A percentile compares a stretch with the other conserved stretches of the same genome.
These are phyloP conservation scores for Cornus kousa DNA, from an alignment of 148 eudicot species.

Conservation along the genomic window DNA sequence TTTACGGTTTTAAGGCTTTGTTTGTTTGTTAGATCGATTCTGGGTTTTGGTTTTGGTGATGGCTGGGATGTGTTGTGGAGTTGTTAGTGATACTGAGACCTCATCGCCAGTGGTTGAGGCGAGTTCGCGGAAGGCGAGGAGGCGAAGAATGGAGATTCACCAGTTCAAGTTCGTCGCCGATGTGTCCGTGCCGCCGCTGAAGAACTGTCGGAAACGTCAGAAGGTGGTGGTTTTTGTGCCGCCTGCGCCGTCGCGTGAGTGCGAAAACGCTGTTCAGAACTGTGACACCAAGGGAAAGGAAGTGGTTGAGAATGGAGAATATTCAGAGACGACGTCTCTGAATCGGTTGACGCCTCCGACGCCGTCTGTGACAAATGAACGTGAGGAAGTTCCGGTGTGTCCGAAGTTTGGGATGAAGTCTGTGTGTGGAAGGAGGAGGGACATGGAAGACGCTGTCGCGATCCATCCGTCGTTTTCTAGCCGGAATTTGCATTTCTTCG, in stretches of 20 bases:
- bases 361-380: neutral
- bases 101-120: slow-evolving; percentile 50
- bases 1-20: neutral
- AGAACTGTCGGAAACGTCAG: slow-evolving; percentile 13
- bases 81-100: slow-evolving; percentile 60
- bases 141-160: slow-evolving; percentile 49
- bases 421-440: slow-evolving; percentile 72
- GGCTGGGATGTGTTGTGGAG: slow-evolving; percentile 84
- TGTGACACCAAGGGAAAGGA: neutral
- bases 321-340: neutral
- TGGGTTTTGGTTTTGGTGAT: slow-evolving; percentile 7
- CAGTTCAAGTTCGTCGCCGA: slow-evolving; percentile 37
- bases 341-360: neutral
- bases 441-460: slow-evolving; percentile 87
- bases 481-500: slow-evolving; percentile 39
- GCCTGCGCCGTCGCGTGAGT: slow-evolving; percentile 18
- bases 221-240: slow-evolving; percentile 10
- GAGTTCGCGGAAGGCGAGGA: slow-evolving; percentile 33
- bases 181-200: slow-evolving; percentile 14
- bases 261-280: neutral
- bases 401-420: slow-evolving; percentile 63
- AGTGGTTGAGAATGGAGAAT: neutral
- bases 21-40: neutral
- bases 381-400: slow-evolving; percentile 8
- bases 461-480: slow-evolving; percentile 48